Evolutionary conservation across 2,329 filamentous ascomycete genomes (phyloP).

Genomic region (Cercospora zeae-maydis): DNA sequence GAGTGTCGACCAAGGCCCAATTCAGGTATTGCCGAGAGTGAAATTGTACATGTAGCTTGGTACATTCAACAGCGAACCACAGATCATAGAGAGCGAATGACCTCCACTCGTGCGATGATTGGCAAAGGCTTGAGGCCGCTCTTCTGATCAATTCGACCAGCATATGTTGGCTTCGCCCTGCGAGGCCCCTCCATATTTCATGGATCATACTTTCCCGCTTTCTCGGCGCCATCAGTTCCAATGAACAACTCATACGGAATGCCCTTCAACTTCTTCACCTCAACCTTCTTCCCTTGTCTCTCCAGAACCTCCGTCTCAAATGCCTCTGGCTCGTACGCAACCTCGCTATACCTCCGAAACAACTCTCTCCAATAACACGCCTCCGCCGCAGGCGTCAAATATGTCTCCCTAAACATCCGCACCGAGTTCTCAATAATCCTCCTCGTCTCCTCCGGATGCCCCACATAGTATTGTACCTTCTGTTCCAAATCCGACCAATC

Average conservation of each 20-base stretch:
- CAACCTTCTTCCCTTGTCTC: background rate
- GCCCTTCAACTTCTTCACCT: slow-evolving; percentile 1
- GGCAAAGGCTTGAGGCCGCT: background rate
- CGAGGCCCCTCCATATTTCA: background rate
- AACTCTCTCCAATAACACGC: slow-evolving; percentile 22
- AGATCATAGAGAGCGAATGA: too few relatives aligned
- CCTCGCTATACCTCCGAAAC: slow-evolving; percentile 23
- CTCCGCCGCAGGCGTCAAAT: slow-evolving; percentile 39
- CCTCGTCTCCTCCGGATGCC: slow-evolving; percentile 38
- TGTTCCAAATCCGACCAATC: slow-evolving; percentile 43
- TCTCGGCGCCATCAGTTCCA: background rate
- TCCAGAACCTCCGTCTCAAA: background rate
- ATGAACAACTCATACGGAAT: slow-evolving; percentile 10
- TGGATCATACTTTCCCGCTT: background rate
- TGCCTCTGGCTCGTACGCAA: slow-evolving; percentile 16
- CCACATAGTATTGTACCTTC: slow-evolving; percentile 39
- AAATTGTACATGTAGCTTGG: too few relatives aligned
- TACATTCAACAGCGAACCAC: too few relatives aligned
- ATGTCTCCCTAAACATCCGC: slow-evolving; percentile 50
- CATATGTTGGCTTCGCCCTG: background rate
- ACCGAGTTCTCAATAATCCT: slow-evolving; percentile 51
- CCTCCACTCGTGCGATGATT: background rate
- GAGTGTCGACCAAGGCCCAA: too few relatives aligned
- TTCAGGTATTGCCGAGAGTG: too few relatives aligned
- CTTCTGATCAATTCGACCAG: background rate